Evolutionary conservation across 2,329 filamentous ascomycete species (phyloP).

Genomic region (Aureobasidium musti): DNA sequence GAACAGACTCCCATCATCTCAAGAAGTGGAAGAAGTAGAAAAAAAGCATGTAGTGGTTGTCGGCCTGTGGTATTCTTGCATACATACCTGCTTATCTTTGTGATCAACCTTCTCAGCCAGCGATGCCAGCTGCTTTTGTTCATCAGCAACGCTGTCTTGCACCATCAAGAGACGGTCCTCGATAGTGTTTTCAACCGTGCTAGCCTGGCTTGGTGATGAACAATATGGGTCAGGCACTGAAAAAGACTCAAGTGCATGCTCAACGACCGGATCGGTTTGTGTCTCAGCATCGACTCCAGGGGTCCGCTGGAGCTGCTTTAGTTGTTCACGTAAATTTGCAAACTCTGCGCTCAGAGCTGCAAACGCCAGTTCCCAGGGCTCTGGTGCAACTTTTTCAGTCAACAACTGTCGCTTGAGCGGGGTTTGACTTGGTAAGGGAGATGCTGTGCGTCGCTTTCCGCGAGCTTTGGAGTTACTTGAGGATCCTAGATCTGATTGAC

Average conservation of each 20-base stretch:
- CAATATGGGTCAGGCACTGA: neutral
- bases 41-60: neutral
- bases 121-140: neutral
- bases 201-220: neutral
- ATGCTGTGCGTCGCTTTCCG: neutral
- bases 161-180: neutral
- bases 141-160: neutral
- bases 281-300: neutral
- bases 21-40: neutral
- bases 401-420: neutral
- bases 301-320: neutral
- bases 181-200: slow-evolving; percentile 6
- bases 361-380: neutral
- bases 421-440: neutral
- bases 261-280: neutral
- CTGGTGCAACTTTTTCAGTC: neutral
- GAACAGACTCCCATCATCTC: neutral
- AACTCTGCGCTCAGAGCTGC: neutral
- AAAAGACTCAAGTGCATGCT: no score
- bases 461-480: neutral
- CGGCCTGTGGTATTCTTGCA: neutral
- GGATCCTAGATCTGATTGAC: neutral
- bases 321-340: neutral
- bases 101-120: neutral
- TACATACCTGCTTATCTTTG: neutral